Evolutionary conservation across 1,139 yeast species (phyloP).

Genomic region (Eremothecium sinecaudum): DNA sequence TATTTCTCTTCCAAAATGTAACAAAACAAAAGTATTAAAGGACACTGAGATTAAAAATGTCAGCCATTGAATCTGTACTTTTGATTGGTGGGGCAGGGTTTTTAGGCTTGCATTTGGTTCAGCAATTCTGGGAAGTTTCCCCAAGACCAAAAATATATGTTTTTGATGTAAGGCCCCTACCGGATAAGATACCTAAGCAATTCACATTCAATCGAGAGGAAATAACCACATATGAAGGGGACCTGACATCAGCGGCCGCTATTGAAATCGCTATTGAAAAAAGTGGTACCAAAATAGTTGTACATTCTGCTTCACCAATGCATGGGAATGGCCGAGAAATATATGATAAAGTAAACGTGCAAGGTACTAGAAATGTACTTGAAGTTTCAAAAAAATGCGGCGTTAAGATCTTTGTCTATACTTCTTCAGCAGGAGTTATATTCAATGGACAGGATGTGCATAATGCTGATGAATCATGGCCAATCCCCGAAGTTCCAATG

Average conservation of each 20-base stretch:
- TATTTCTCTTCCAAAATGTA: too few species aligned
- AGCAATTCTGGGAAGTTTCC: conserved; percentile 60
- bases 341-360: conserved; percentile 82
- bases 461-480: conserved; percentile 91
- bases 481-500: conserved; percentile 86
- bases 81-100: conserved; percentile 94
- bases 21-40: not conserved
- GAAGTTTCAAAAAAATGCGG: conserved; percentile 47
- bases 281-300: conserved; percentile 65
- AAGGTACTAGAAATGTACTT: conserved; percentile 73
- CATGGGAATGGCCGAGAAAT: conserved; percentile 76
- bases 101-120: conserved; percentile 81
- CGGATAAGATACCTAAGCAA: conserved; percentile 56
- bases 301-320: conserved; percentile 94
- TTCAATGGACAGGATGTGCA: conserved; percentile 86
- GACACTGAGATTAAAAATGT: too few species aligned
- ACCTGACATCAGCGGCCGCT: conserved; percentile 65
- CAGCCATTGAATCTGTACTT: conserved; percentile 44
- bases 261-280: conserved; percentile 52
- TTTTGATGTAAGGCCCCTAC: conserved; percentile 83
- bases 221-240: conserved; percentile 67
- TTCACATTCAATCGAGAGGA: conserved; percentile 59
- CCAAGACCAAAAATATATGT: conserved; percentile 76
- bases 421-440: conserved; percentile 95
- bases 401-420: conserved; percentile 72